Base-by-base conservation (phyloP, 768 basidiomycete genomes). In the Hericium rajendrae region DNA sequence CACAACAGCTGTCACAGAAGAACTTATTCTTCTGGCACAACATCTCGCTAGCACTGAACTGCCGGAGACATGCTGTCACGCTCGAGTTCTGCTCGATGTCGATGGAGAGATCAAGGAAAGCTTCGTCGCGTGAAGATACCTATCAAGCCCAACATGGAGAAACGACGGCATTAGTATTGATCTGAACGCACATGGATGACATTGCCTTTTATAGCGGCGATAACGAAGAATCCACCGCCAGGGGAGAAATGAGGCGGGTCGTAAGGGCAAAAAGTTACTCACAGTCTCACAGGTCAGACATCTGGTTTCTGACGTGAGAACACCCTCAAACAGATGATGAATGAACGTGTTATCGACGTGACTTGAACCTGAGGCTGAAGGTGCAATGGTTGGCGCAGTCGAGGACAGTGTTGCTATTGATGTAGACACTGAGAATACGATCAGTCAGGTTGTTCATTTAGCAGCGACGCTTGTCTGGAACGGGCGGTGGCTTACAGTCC, bases 61-160 rank as follows among this genome's bases (percentile, higher is more conserved):
- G 92, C 49, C 93, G 82, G 38, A 99, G 81, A 69, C 97, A 99
- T 6, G 94, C 88, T 2, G 94, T 95, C 54, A 99, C 86, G 61
- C 92, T 95, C 3, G 94, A 91, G 71, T 98, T 97, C 70, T 97
- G 92, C 69, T 97, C 95, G 64, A 99, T 98, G 70, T 99, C 97
- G 71, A 99, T 92, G 4, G 94, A 97, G n/a, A 99, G 78, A 73
- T 99, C 97, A 55, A 99, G 80, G 73, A 99, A 99, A 10, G 87
- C 83, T 71, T 99, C 97, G 67, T 98, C 95, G 18, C 97, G 85
- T 10, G 93, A 89, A 4, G 71, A 61, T 46, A 62, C 62, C 62
- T 62, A 26, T 46, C 9, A 18, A 16, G 40, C 15, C 22, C 52
- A 40, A 22, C 24, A 53, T 37, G 40, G 15, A 52, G 22, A 46